phyloP scores from a whole-genome alignment of 345 rosid genomes.

The Arabidopsis suecica region DNA sequence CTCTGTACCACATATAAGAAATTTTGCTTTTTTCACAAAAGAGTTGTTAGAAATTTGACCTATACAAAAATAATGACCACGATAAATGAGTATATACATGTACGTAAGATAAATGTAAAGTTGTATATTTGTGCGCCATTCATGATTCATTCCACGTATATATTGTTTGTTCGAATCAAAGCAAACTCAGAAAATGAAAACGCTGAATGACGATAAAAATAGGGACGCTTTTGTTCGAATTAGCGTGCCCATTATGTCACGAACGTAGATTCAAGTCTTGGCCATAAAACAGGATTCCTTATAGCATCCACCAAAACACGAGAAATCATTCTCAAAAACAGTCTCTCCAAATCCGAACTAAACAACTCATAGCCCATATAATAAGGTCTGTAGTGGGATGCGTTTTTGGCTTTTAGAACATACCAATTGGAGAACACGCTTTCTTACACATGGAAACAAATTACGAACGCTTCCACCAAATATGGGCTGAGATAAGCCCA shows the following conservation, averaged over 20 bases:
- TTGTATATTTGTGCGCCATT: background rate
- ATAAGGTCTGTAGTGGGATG: background rate
- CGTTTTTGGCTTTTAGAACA: background rate
- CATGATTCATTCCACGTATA: background rate
- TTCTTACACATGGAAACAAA: too few species aligned
- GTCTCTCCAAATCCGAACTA: background rate
- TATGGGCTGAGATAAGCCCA: background rate
- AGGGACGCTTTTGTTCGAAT: too few species aligned
- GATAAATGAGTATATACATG: background rate
- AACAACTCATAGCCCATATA: background rate
- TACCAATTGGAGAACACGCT: too few species aligned
- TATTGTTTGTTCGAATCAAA: background rate
- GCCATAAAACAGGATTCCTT: background rate
- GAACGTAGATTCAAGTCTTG: background rate
- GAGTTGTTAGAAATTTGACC: background rate
- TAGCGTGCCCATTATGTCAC: background rate
- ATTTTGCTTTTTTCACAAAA: background rate
- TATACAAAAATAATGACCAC: background rate
- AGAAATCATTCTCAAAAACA: background rate
- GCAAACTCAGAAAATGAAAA: background rate
- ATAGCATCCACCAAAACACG: background rate
- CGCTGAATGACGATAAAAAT: background rate
- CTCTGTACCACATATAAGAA: background rate
- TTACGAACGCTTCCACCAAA: background rate
- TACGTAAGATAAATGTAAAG: background rate